Evolutionary conservation across 2,329 filamentous ascomycete genomes (phyloP), one percentile per base, ranked within the genome.

Genomic region (Rhinocladiella similis): DNA sequence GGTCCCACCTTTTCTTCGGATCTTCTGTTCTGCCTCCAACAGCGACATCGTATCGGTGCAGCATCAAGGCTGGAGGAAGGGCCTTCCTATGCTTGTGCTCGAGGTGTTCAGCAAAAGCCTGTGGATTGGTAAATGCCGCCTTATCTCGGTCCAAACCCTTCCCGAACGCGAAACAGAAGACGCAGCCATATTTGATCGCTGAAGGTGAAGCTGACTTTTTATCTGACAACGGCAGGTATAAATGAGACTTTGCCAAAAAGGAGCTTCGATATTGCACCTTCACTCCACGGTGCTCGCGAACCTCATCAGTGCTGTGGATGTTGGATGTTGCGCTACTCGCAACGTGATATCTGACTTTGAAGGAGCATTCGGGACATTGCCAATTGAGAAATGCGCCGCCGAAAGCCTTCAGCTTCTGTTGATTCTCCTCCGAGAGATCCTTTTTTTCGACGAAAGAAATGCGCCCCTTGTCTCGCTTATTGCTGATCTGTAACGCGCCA

Each of bases 281-380:
- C 16, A 59, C 27, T 18, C 41, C 48, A 22, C 45, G 10, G 43
- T 66, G 63, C 7, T 55, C 43, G 35, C 63, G 60, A 16, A 64
- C 50, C 29, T 66, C 64, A 22, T 62, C 59, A 3, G 63, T 65
- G 18, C 43, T 42, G 45, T 60, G 54, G 35, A 66, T 64, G 45
- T 60, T 64, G 16, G 59, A 57, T 14, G 51, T 54, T 16, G 46
- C 43, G 54, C 59, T 63, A 45, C 43, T 56, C 25, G 49, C 36
- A 14, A 66, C 62, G 33, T 66, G 63, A 43, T 62, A 65, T 48
- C 57, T 62, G 13, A 65, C 49, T 18, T 56, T 59, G 50, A 60
- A 66, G 12, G 57, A 57, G 48, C 65, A 67, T 16, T 63, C 50
- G 14, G 62, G 54, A 47, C 65, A 67, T 42, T 64, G 55, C 65